Evolutionary conservation across 805 yeast genomes (phyloP).

Genomic region (Candida boleticola): DNA sequence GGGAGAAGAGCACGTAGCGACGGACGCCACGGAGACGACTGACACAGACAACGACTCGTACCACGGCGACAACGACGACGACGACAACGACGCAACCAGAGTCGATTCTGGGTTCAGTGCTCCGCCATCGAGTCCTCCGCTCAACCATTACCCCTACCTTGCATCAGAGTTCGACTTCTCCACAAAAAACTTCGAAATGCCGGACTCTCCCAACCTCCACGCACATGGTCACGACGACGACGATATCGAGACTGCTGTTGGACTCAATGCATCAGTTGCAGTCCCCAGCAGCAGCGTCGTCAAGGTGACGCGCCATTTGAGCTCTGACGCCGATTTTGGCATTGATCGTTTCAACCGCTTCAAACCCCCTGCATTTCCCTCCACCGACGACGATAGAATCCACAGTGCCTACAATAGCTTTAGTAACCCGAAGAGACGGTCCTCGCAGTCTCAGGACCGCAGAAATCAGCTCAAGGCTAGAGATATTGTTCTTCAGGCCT

Average conservation of each 20-base stretch:
- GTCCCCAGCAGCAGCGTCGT: neutral
- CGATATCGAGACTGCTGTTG: neutral
- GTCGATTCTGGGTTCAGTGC: neutral
- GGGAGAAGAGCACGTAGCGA: neutral
- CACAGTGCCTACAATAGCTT: neutral
- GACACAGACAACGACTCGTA: slow-evolving; percentile 1
- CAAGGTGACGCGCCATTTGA: slow-evolving; percentile 6
- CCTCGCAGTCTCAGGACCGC: neutral
- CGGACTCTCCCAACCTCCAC: slow-evolving; percentile 3
- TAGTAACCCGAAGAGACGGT: neutral
- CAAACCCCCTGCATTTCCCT: slow-evolving; percentile 17
- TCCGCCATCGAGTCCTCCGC: slow-evolving; percentile 34
- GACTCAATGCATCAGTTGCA: neutral
- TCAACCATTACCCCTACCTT: slow-evolving; percentile 19
- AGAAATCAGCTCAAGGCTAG: slow-evolving; percentile 31
- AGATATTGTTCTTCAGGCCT: slow-evolving; percentile 40
- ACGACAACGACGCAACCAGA: neutral
- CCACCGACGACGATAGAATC: slow-evolving; percentile 3
- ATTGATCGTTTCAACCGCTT: slow-evolving; percentile 48
- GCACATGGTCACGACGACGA: neutral
- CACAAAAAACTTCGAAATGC: slow-evolving; percentile 10
- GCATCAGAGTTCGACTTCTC: slow-evolving; percentile 30
- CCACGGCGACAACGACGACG: neutral
- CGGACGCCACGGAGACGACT: slow-evolving; percentile 1
- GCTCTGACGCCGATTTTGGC: slow-evolving; percentile 48